Conservation (phyloP, 331 rosid species). For the Rosa hybrid region DNA sequence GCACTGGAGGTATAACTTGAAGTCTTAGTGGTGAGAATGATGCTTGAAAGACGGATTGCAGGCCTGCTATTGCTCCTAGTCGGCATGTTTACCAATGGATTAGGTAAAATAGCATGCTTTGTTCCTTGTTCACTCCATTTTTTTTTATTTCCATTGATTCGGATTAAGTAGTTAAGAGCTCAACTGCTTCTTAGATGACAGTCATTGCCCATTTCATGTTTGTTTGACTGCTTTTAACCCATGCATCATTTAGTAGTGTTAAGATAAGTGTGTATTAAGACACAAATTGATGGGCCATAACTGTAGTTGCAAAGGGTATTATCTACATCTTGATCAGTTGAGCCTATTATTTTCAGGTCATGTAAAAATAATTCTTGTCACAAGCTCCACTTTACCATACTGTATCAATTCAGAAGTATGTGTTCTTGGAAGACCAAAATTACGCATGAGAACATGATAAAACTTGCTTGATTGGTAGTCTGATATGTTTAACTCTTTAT, state of each 20-base stretch:
- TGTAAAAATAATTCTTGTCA: not conserved
- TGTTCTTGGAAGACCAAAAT: not conserved
- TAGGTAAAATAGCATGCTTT: conserved; percentile 44
- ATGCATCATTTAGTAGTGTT: not conserved
- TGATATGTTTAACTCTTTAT: not conserved
- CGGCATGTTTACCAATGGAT: conserved; percentile 43
- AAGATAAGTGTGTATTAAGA: not conserved
- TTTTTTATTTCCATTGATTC: not conserved
- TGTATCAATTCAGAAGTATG: not conserved
- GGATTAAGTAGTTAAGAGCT: conserved; percentile 1
- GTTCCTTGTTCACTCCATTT: conserved; percentile 5
- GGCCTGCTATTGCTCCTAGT: conserved; percentile 43
- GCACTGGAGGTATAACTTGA: conserved; percentile 25
- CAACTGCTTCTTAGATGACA: not conserved
- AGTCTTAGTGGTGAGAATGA: conserved; percentile 46
- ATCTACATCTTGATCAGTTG: not conserved
- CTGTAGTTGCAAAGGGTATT: not conserved
- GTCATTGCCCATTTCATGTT: conserved; percentile 4
- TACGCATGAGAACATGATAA: not conserved
- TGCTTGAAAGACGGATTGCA: conserved; percentile 41
- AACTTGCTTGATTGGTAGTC: not conserved
- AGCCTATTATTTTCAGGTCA: not conserved
- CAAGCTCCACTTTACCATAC: not conserved
- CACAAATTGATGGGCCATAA: not conserved
- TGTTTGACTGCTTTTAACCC: not conserved